Base-by-base conservation (phyloP, 331 rosid species). In the Malus hybrid region DNA sequence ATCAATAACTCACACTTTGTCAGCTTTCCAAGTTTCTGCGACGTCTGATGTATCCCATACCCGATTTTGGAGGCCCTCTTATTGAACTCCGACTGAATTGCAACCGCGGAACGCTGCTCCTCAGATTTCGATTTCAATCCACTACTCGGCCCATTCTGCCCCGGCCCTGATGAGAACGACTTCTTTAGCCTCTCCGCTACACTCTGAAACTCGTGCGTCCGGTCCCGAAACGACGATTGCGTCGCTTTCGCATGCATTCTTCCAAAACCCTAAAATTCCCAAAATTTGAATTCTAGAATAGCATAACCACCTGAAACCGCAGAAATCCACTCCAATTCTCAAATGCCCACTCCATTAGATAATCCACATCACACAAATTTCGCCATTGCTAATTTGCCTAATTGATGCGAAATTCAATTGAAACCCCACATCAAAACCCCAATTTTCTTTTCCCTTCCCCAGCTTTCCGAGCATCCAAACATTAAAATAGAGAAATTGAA, bases 1-100 rank as follows among this genome's bases (percentile, higher is more conserved):
- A 50, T 50, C 9, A 50, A 50, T 50, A 50, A 50, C 56, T 50
- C 87, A 95, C 94, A 78, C 84, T 90, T 89, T 4, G 98, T 91
- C 69, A 92, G 88, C 84, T 92, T 89, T 29, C 93, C 79, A 19
- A 95, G 98, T 77, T 92, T 95, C 86, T 88, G 97, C 5, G 98
- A 95, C 3, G 97, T 90, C 82, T 89, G 92, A 72, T 95, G 99
- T 77, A 95, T 95, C 66, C 93, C 96, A 54, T 79, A 89, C 31
- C 98, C 98, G 29, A 95, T 87, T 82, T 84, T 95, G 69, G 98
- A 89, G 75, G 99, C 99, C 69, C 94, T 88, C 61, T 69, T 70
- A 65, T 95, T 95, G 78, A 95, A 95, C 79, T 92, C 99, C 0
- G 96, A 95, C 79, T 90, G 93, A 68, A 85, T 80, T 6, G 88